Evolutionary conservation across 345 rosid genomes (phyloP).

Genomic region (Salix brachista): DNA sequence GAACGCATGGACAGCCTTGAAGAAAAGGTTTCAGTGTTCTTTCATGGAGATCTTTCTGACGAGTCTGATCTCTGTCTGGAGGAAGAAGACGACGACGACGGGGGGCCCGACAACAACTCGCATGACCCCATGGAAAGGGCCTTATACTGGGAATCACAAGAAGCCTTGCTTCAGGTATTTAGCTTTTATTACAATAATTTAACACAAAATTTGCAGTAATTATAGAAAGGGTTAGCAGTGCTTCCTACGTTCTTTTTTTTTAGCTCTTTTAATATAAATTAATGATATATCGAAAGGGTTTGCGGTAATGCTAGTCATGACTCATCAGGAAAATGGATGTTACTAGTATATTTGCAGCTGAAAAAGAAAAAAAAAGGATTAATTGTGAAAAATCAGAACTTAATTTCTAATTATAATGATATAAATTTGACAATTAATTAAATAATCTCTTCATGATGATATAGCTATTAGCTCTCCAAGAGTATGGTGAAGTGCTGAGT

Average conservation of each 20-base stretch:
- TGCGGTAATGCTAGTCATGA: background rate
- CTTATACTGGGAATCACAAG: constrained; percentile 43
- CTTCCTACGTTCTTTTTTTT: background rate
- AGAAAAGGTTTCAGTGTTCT: constrained; percentile 26
- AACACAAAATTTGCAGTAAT: background rate
- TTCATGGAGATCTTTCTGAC: constrained; percentile 9
- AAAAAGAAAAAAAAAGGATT: too few species aligned
- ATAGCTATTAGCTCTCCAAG: too few species aligned
- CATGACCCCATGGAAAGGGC: constrained; percentile 13
- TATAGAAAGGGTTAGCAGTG: background rate
- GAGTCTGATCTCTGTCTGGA: background rate
- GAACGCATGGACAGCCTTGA: constrained; percentile 27
- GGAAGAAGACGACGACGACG: constrained; percentile 11
- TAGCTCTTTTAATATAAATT: too few species aligned
- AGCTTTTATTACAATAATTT: background rate
- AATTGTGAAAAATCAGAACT: too few species aligned
- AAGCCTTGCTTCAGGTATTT: constrained; percentile 47
- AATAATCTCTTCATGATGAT: background rate
- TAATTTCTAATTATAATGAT: too few species aligned
- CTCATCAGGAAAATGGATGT: background rate
- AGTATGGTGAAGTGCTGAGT: too few species aligned
- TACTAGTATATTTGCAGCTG: too few species aligned
- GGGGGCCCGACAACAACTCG: background rate
- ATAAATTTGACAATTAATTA: too few species aligned
- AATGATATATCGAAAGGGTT: background rate